Evolutionary conservation across 2,329 filamentous ascomycete genomes (phyloP).

Genomic region (Diaporthe citri): DNA sequence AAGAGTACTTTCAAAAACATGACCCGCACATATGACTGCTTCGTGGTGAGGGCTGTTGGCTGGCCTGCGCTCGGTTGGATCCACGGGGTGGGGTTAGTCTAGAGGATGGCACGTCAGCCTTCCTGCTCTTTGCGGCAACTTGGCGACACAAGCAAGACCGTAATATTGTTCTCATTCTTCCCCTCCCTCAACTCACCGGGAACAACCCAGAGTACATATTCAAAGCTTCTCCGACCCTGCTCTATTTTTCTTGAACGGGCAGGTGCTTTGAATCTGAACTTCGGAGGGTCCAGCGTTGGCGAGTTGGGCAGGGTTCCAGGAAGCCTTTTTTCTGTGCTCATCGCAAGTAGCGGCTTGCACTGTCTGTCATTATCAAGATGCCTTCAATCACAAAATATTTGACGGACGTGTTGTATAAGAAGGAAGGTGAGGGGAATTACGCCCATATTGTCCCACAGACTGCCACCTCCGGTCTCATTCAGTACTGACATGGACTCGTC

Average conservation of each 20-base stretch:
- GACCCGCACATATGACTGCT: not conserved
- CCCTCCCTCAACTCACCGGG: not conserved
- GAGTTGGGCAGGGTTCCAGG: not conserved
- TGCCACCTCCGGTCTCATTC: not conserved
- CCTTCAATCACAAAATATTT: conserved; percentile 37
- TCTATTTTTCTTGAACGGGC: not conserved
- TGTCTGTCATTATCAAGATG: conserved; percentile 17
- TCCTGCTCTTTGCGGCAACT: conserved; percentile 20
- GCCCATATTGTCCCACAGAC: no score
- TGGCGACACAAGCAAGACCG: conserved; percentile 13
- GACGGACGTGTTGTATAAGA: conserved; percentile 36
- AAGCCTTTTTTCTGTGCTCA: not conserved
- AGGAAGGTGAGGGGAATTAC: conserved; percentile 18
- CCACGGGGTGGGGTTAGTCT: conserved; percentile 31
- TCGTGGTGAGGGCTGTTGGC: not conserved
- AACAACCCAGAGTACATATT: not conserved
- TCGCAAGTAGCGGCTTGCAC: not conserved
- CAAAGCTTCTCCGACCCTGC: no score
- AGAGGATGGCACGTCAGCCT: conserved; percentile 27
- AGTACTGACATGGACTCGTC: not conserved
- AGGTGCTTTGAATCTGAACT: not conserved
- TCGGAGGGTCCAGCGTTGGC: not conserved
- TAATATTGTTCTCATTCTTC: conserved; percentile 10
- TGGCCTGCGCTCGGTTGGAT: conserved; percentile 14
- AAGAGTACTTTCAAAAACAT: no score